Evolutionary conservation across 495 filamentous ascomycete species (phyloP), one percentile per base, ranked within the genome.

Genomic region (Tuber microsphaerosporum): DNA sequence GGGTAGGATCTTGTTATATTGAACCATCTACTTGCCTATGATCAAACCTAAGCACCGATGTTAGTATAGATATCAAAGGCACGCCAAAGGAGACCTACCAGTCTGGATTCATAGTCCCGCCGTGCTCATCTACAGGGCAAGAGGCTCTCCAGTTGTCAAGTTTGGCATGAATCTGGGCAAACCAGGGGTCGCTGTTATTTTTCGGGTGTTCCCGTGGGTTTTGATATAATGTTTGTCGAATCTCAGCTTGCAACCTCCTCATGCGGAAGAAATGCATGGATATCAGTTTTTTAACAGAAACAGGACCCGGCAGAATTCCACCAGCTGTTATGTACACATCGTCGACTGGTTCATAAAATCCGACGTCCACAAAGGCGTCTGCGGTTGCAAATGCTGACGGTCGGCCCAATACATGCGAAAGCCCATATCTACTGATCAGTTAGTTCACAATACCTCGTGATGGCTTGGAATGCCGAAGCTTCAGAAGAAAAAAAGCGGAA

Each of bases 181-280:
- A 97, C 94, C 94, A 98, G 10, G 91, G 91, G 85, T 97, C 89
- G 45, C 88, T 85, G 77, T 96, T 92, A 82, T 91, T 87, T 44
- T 86, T 88, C 2, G 93, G 93, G 42, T 90, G 89, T 0, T 89
- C 84, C 71, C 90, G 86, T 83, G 92, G 93, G 79, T 90, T 91
- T 74, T 93, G 88, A 81, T 98, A 98, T 1, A 98, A 87, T 17
- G 88, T 89, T 73, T 92, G 88, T 68, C 94, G 86, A 68, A 94
- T 94, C 84, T 98, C 94, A 19, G 93, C 88, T 82, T 97, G 94
- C 9, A 95, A 84, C 44, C 95, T 84, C 73, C 93, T 88, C 94
- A 98, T 97, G 81, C 91, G 92, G 84, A 93, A 93, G 78, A 95
- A 96, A 83, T 98, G 94, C 75, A 97, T 93, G 14, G 92, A 89